Evolutionary conservation across 345 rosid genomes (phyloP).

Genomic region (Melaleuca quinquenervia): DNA sequence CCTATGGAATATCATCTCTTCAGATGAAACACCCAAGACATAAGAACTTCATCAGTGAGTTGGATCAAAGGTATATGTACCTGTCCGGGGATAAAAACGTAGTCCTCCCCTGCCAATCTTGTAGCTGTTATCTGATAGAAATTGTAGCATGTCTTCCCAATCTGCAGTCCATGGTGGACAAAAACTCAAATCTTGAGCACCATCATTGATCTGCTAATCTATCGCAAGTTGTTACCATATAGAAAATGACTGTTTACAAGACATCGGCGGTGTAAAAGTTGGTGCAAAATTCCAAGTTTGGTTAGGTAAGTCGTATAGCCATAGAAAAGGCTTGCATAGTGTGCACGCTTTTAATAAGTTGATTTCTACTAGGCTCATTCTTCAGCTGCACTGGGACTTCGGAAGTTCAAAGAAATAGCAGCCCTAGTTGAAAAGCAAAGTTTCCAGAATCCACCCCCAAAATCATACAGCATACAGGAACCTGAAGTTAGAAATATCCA

Average conservation of each 20-base stretch:
- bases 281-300: neutral
- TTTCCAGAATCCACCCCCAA: neutral
- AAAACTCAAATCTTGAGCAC: neutral
- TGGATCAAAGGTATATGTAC: constrained; percentile 8
- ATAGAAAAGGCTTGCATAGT: neutral
- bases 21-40: neutral
- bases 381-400: neutral
- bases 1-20: constrained; percentile 26
- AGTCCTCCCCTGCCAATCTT: constrained; percentile 92
- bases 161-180: constrained; percentile 27
- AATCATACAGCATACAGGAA: neutral
- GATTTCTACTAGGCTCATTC: neutral
- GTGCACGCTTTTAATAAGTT: neutral
- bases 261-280: neutral
- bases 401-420: neutral
- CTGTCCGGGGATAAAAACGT: constrained; percentile 59
- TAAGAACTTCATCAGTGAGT: neutral
- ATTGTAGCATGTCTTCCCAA: constrained; percentile 96
- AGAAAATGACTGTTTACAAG: neutral
- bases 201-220: neutral
- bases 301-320: neutral
- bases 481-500: neutral
- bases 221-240: neutral
- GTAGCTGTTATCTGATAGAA: constrained; percentile 88
- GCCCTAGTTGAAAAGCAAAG: neutral